phyloP scores from a whole-genome alignment of 2,329 filamentous ascomycete species.

The Neonectria magnoliae region DNA sequence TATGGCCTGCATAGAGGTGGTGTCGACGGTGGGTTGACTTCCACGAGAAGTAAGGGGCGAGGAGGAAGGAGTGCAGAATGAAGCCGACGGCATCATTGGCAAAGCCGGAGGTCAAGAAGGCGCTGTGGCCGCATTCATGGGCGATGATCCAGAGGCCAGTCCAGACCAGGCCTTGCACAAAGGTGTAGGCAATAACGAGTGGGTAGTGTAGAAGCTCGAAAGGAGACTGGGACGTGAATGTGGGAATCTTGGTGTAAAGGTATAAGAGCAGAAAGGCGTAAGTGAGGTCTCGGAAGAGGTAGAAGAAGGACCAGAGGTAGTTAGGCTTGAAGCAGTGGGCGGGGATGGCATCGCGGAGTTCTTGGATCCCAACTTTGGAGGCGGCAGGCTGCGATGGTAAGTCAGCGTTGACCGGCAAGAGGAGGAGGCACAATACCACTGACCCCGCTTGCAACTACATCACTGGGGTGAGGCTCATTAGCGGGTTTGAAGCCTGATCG shows the following conservation, averaged over 20 bases:
- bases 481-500: too few relatives aligned
- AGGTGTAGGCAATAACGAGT: constrained; percentile 73
- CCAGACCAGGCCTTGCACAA: constrained; percentile 90
- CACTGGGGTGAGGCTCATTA: too few relatives aligned
- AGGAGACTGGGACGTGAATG: constrained; percentile 76
- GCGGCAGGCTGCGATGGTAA: too few relatives aligned
- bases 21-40: constrained; percentile 99
- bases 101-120: constrained; percentile 91
- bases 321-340: constrained; percentile 97
- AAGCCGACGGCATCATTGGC: constrained; percentile 94
- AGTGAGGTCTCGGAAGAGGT: constrained; percentile 86
- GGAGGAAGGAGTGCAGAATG: constrained; percentile 85
- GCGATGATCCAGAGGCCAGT: constrained; percentile 97
- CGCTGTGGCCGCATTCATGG: constrained; percentile 97
- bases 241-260: constrained; percentile 83
- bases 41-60: constrained; percentile 99
- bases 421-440: too few relatives aligned
- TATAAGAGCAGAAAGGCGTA: constrained; percentile 88
- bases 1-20: constrained; percentile 97
- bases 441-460: too few relatives aligned
- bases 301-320: constrained; percentile 76
- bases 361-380: too few relatives aligned
- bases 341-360: constrained; percentile 89
- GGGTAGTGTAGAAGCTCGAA: constrained; percentile 62
- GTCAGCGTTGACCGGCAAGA: too few relatives aligned